These are phyloP conservation scores for Umbelopsis sp. DNA, from an alignment of 192 early-diverging fungal species.

Conservation along the genomic window DNA sequence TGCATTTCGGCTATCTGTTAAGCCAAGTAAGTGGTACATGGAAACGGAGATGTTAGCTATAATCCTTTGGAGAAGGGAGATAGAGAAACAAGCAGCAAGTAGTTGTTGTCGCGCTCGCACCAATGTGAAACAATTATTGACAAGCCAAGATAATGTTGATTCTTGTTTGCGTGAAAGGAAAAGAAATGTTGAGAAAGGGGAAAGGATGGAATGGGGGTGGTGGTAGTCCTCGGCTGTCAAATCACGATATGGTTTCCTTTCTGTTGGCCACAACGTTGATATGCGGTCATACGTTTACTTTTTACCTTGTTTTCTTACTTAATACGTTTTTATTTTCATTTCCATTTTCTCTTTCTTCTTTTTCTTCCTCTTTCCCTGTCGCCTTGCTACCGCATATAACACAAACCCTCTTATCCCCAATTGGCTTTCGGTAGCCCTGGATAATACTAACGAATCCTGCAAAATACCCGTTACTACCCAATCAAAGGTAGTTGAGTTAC, in stretches of 20 bases:
- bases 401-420: neutral
- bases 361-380: neutral
- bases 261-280: neutral
- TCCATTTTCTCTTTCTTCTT: neutral
- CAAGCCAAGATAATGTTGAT: neutral
- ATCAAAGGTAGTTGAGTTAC: neutral
- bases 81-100: no score
- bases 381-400: no score
- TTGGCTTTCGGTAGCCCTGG: neutral
- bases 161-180: neutral
- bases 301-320: neutral
- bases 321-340: neutral
- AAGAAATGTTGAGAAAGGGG: neutral
- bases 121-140: neutral
- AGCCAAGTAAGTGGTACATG: no score
- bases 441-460: neutral
- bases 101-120: no score
- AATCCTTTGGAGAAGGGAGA: no score
- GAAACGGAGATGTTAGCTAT: no score
- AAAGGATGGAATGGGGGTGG: constrained; percentile 3
- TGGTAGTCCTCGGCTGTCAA: constrained; percentile 4
- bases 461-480: neutral
- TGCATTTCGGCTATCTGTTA: no score
- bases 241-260: constrained; percentile 6
- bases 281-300: neutral